These are phyloP conservation scores for Globisporangium nunn DNA, from an alignment of 352 stramenopile genomes.

Conservation along the genomic window DNA sequence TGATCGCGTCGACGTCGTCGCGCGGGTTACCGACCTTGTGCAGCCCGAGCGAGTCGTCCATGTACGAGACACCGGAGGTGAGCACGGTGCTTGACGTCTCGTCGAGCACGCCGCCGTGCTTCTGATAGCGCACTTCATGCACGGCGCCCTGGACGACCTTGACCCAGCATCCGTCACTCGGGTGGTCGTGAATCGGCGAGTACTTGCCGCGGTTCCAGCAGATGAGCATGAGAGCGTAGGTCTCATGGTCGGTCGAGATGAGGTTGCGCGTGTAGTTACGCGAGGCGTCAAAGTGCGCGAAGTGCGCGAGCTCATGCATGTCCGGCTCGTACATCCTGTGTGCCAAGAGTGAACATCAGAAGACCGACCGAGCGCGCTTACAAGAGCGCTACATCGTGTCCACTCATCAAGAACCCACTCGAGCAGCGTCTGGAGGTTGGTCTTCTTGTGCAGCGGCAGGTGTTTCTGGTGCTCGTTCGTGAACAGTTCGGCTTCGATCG, in stretches of 20 bases:
- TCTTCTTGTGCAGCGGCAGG: constrained; percentile 54
- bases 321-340: constrained; percentile 36
- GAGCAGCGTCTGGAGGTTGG: constrained; percentile 44
- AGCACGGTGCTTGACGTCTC: constrained; percentile 59
- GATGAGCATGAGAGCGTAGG: constrained; percentile 91
- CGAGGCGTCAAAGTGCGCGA: constrained; percentile 73
- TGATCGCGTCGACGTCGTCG: constrained; percentile 73
- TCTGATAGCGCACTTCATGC: constrained; percentile 86
- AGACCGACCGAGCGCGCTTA: background rate
- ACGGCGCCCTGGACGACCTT: constrained; percentile 76
- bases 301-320: constrained; percentile 61
- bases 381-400: background rate
- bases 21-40: constrained; percentile 89
- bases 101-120: constrained; percentile 28
- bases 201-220: constrained; percentile 88
- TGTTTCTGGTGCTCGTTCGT: constrained; percentile 28
- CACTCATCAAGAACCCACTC: constrained; percentile 20
- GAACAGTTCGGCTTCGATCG: constrained; percentile 38
- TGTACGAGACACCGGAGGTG: constrained; percentile 76
- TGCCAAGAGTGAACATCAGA: background rate
- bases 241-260: constrained; percentile 89
- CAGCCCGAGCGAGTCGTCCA: constrained; percentile 88
- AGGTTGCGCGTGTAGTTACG: constrained; percentile 94
- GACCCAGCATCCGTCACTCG: constrained; percentile 82
- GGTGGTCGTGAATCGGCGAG: constrained; percentile 85